phyloP scores from a whole-genome alignment of 345 rosid genomes.

The Acer negundo region DNA sequence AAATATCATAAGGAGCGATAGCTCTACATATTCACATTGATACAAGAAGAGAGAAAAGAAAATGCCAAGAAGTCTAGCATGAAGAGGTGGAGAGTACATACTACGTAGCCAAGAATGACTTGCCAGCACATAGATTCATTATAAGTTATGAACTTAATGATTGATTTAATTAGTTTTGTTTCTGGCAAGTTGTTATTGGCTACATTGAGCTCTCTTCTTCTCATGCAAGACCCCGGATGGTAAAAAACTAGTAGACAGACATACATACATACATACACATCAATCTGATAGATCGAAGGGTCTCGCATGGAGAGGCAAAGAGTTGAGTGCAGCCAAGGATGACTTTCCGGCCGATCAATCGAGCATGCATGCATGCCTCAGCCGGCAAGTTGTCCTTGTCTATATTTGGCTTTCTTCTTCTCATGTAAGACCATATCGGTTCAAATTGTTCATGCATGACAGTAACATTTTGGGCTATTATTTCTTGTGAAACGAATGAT shows the following conservation, averaged over 20 bases:
- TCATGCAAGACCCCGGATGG: constrained; percentile 18
- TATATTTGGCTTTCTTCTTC: constrained; percentile 28
- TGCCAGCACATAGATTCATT: constrained; percentile 12
- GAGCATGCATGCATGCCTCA: no score
- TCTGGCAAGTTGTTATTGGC: constrained; percentile 30
- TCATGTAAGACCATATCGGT: constrained; percentile 16
- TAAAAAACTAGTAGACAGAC: not conserved
- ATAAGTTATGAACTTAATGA: no score
- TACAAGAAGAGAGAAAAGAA: no score
- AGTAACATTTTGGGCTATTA: no score
- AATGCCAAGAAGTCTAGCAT: not conserved
- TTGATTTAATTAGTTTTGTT: not conserved
- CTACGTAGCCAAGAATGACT: constrained; percentile 25
- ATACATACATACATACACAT: no score
- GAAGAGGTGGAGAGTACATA: constrained; percentile 17
- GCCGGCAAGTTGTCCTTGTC: constrained; percentile 37
- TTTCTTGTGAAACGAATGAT: not conserved
- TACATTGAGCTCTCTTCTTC: constrained; percentile 26
- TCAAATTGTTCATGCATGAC: no score
- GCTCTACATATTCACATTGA: no score
- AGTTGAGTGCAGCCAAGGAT: constrained; percentile 34
- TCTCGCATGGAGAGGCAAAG: constrained; percentile 14
- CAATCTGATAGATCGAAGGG: not conserved
- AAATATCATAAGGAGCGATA: no score
- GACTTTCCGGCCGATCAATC: constrained; percentile 26